Evolutionary conservation across 176 grass and related monocot species (phyloP), one percentile per base, ranked within the genome.

Genomic region (Phyllostachys edulis): DNA sequence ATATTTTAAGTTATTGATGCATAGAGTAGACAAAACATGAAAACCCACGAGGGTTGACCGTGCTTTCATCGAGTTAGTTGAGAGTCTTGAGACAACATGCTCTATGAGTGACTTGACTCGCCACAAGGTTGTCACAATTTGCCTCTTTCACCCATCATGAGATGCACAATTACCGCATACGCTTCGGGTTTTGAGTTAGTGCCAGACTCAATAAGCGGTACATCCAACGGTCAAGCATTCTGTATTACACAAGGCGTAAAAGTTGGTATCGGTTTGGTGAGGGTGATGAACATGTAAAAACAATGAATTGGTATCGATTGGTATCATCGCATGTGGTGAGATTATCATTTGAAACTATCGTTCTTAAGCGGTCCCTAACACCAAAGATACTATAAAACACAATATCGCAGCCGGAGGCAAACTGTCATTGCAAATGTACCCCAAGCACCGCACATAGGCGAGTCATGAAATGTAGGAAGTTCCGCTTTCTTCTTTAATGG

Each of bases 141-240:
- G 51, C 61, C 11, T 44, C 34, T 46, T 79, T 52, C n/a, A 11
- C 69, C 18, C 46, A 14, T 23, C 66, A 68, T 62, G 51, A 50
- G 71, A 44, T 72, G 71, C 17, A 0, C 44, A 55, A 23, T 90
- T 80, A 98, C 83, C 93, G 85, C 80, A 47, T n/a, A 91, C 69
- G 15, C 89, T 95, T 69, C n/a, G n/a, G n/a, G n/a, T 85, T 98
- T 98, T 59, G 92, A 75, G 71, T 87, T 90, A 5, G 83, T 93
- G 67, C n/a, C n/a, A 90, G 93, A 82, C 69, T 95, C 96, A 12
- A 98, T 92, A 40, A 98, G 74, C n/a, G 83, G 83, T 95, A 98
- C 93, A 95, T 98, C 96, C 96, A 98, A 44, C 96, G 81, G 79
- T 98, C 96, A 74, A 98, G 96, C 96, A 98, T 98, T 89, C 96